These are phyloP conservation scores for Hypoxylon fragiforme DNA, from an alignment of 495 filamentous ascomycete genomes.

Conservation along the genomic window DNA sequence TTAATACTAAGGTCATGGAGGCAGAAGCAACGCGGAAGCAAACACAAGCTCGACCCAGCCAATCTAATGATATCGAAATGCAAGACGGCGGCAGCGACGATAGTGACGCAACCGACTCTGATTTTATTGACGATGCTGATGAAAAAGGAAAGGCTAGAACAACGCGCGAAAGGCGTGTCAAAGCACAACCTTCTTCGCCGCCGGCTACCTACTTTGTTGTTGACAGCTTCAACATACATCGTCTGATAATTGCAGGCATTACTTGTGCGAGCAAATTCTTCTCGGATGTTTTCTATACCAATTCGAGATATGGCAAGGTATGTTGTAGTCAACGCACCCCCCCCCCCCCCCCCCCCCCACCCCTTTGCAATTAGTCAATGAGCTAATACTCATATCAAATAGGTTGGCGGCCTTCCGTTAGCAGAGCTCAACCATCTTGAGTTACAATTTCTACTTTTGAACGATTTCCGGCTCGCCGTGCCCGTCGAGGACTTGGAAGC, in stretches of 20 bases:
- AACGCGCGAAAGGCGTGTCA: slow-evolving; percentile 16
- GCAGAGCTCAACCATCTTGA: slow-evolving; percentile 96
- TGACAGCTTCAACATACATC: slow-evolving; percentile 98
- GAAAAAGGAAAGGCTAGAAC: slow-evolving; percentile 20
- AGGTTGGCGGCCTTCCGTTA: slow-evolving; percentile 98
- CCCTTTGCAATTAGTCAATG: too few species aligned
- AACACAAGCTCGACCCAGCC: slow-evolving; percentile 21
- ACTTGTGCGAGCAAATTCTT: slow-evolving; percentile 99
- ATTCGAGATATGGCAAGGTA: slow-evolving; percentile 99
- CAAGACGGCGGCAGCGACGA: slow-evolving; percentile 36
- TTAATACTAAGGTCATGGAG: slow-evolving; percentile 66
- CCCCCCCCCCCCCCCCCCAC: too few species aligned
- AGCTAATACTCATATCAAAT: slow-evolving; percentile 6
- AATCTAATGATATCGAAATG: slow-evolving; percentile 41
- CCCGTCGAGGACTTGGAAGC: slow-evolving; percentile 95
- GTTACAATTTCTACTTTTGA: slow-evolving; percentile 92
- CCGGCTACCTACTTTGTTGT: slow-evolving; percentile 86
- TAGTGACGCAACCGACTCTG: slow-evolving; percentile 44
- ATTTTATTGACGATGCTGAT: slow-evolving; percentile 47
- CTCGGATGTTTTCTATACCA: slow-evolving; percentile 98
- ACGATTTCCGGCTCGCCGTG: slow-evolving; percentile 94
- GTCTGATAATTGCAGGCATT: slow-evolving; percentile 94
- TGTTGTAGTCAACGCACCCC: too few species aligned
- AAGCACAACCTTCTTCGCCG: slow-evolving; percentile 42
- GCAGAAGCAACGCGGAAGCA: slow-evolving; percentile 44